A percentile compares a stretch with the other conserved stretches of the same genome.
Conservation (phyloP, 1,284 basidiomycete species). For the Fistulinella cinereoalba region DNA sequence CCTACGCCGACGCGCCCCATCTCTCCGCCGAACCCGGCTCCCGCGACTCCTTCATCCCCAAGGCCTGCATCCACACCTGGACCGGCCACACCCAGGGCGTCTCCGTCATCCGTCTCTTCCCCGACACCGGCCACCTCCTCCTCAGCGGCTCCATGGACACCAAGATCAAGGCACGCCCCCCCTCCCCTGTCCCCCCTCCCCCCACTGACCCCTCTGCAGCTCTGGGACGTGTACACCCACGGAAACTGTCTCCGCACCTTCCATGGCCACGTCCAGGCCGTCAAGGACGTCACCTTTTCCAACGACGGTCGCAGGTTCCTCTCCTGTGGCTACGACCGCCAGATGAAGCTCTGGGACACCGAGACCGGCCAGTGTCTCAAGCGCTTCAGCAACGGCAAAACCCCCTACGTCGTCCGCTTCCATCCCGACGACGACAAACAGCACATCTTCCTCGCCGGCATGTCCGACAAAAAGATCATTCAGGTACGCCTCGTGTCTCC, state of each 20-base stretch:
- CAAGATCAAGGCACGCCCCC: constrained; percentile 83
- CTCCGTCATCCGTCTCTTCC: constrained; percentile 90
- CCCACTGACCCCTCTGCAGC: constrained; percentile 42
- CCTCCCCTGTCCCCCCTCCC: background rate
- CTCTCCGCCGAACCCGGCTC: constrained; percentile 79
- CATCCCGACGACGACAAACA: constrained; percentile 97
- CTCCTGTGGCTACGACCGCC: constrained; percentile 92
- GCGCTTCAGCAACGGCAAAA: constrained; percentile 95
- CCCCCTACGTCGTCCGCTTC: constrained; percentile 92
- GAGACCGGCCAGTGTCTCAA: constrained; percentile 97
- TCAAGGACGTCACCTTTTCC: constrained; percentile 94
- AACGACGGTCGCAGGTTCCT: constrained; percentile 90
- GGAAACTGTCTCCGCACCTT: constrained; percentile 97
- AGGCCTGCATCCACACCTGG: constrained; percentile 95
- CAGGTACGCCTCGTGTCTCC: constrained; percentile 56
- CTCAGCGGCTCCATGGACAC: constrained; percentile 98
- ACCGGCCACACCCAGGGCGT: constrained; percentile 97
- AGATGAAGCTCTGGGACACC: constrained; percentile 99
- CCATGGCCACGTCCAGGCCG: constrained; percentile 94
- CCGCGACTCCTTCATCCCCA: constrained; percentile 92
- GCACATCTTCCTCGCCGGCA: constrained; percentile 94
- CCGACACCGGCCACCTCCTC: constrained; percentile 88
- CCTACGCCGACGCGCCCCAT: constrained; percentile 75
- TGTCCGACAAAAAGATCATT: constrained; percentile 99
- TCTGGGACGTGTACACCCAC: constrained; percentile 98